These are phyloP conservation scores for Penicillium rolfsii DNA, from an alignment of 2,329 filamentous ascomycete genomes.

Conservation along the genomic window DNA sequence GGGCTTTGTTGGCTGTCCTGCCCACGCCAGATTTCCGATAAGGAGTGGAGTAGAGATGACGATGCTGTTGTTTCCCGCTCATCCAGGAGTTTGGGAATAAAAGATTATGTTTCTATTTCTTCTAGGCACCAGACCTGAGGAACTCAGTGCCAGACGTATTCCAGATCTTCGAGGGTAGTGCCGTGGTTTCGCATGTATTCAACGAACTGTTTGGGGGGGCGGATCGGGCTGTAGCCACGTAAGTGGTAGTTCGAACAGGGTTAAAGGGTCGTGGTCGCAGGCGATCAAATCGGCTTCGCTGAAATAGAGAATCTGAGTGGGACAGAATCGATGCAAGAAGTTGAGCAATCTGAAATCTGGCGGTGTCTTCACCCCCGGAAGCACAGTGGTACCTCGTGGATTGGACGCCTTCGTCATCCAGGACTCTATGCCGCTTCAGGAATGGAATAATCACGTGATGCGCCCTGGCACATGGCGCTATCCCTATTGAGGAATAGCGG, in stretches of 20 bases:
- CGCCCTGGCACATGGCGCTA: slow-evolving; percentile 9
- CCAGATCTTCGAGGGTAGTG: neutral
- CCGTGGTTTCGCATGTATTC: slow-evolving; percentile 15
- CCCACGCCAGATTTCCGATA: slow-evolving; percentile 15
- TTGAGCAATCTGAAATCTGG: slow-evolving; percentile 1
- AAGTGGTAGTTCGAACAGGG: slow-evolving; percentile 8
- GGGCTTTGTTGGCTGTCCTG: slow-evolving; percentile 12
- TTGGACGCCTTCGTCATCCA: slow-evolving; percentile 26
- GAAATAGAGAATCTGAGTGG: neutral
- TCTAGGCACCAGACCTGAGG: neutral
- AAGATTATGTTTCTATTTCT: neutral
- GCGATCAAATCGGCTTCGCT: neutral
- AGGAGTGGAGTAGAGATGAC: slow-evolving; percentile 5
- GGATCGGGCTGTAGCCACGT: slow-evolving; percentile 19
- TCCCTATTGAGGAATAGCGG: slow-evolving; percentile 1
- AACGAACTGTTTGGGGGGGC: neutral
- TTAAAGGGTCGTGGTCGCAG: slow-evolving; percentile 2
- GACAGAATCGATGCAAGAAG: slow-evolving; percentile 1
- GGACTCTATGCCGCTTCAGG: slow-evolving; percentile 17
- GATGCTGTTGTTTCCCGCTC: slow-evolving; percentile 8
- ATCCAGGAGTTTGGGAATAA: slow-evolving; percentile 4
- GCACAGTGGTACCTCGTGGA: slow-evolving; percentile 13
- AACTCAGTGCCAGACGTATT: neutral
- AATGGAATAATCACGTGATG: slow-evolving; percentile 15
- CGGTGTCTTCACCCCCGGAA: slow-evolving; percentile 5